These are phyloP conservation scores for Leccinum brunneo-olivaceum DNA, from an alignment of 1,284 basidiomycete genomes.

Conservation along the genomic window DNA sequence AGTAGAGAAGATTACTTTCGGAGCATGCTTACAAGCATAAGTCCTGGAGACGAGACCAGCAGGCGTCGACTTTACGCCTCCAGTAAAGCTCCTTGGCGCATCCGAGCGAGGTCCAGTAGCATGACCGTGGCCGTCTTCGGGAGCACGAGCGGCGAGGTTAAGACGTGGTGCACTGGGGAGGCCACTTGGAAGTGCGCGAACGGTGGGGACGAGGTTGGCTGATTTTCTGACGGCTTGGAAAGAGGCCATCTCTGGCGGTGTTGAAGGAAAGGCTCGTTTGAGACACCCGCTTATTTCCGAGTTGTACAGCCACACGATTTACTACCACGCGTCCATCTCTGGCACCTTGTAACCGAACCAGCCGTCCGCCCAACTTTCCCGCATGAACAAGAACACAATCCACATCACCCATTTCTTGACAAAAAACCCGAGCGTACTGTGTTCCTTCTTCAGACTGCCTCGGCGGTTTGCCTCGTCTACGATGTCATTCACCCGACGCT, in stretches of 20 bases:
- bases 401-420: constrained; percentile 26
- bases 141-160: constrained; percentile 61
- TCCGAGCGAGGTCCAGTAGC: constrained; percentile 59
- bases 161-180: constrained; percentile 64
- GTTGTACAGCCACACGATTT: constrained; percentile 20
- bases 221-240: constrained; percentile 72
- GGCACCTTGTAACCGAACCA: constrained; percentile 31
- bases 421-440: constrained; percentile 16
- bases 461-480: constrained; percentile 26
- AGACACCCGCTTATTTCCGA: constrained; percentile 25
- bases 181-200: constrained; percentile 70
- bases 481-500: constrained; percentile 25
- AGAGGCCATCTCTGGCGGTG: constrained; percentile 45
- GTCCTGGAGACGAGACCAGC: constrained; percentile 60
- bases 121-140: constrained; percentile 51
- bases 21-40: constrained; percentile 53
- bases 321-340: constrained; percentile 26
- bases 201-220: constrained; percentile 77
- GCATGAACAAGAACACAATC: constrained; percentile 17
- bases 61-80: constrained; percentile 43
- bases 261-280: background rate
- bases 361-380: constrained; percentile 26
- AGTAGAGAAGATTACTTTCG: too few relatives aligned
- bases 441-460: constrained; percentile 22
- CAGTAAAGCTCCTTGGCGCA: constrained; percentile 56